Conservation (phyloP, 768 basidiomycete species). For the Clathrus columnatus region DNA sequence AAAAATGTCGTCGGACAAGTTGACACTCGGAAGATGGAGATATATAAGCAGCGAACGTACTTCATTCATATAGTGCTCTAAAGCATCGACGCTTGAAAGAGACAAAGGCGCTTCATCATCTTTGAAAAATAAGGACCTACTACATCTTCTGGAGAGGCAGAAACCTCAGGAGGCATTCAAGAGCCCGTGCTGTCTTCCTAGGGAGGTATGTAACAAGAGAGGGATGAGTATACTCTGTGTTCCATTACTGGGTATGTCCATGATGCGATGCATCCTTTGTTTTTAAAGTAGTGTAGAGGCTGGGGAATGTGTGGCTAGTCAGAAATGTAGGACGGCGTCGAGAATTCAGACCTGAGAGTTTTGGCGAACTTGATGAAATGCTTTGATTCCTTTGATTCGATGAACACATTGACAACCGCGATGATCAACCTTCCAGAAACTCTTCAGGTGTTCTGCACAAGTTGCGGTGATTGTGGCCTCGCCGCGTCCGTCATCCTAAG, state of each 20-base stretch:
- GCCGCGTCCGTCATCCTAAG: neutral
- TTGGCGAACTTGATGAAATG: constrained; percentile 21
- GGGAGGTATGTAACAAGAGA: constrained; percentile 13
- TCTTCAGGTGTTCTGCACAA: neutral
- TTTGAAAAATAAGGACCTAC: constrained; percentile 20
- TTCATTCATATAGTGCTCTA: constrained; percentile 14
- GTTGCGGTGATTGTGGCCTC: neutral
- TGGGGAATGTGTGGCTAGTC: constrained; percentile 19
- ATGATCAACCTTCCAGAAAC: neutral
- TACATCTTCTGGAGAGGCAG: constrained; percentile 18
- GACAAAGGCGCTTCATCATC: constrained; percentile 15
- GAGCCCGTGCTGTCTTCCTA: constrained; percentile 17
- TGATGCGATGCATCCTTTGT: too few species aligned
- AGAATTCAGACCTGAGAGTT: constrained; percentile 14
- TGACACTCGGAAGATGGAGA: constrained; percentile 6
- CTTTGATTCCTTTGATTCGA: neutral
- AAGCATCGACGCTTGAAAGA: constrained; percentile 12
- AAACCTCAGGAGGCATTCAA: constrained; percentile 20
- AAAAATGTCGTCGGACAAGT: too few species aligned
- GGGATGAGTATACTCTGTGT: constrained; percentile 22
- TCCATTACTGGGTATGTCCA: constrained; percentile 19
- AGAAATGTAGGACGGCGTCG: constrained; percentile 19
- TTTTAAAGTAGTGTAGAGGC: constrained; percentile 17
- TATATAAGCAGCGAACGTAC: constrained; percentile 13
- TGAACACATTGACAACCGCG: neutral